Evolutionary conservation across 2,329 filamentous ascomycete genomes (phyloP), one percentile per base, ranked within the genome.

Genomic region (Talaromyces marneffei): DNA sequence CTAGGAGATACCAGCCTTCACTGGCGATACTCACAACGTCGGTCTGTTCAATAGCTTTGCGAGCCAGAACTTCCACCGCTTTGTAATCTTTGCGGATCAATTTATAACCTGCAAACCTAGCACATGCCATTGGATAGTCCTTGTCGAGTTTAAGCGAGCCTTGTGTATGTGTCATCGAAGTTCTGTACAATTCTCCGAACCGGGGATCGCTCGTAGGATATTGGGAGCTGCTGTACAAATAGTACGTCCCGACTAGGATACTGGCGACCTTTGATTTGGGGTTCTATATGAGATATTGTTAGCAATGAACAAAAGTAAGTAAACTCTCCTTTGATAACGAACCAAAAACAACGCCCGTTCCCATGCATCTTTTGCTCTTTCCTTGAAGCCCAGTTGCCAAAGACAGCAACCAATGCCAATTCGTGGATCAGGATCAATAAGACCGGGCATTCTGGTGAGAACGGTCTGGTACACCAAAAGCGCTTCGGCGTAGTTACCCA

Each of bases 401-500:
- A 97, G 88, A 79, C 94, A 99, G 75, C 91, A 94, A 50, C 94
- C 94, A 70, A 99, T 93, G 60, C 94, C 94, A 67, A 99, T 93
- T 68, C 95, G 86, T 67, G 94, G 95, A 74, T 99, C 94, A 0
- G 94, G 94, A 70, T 99, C 94, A 44, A 89, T 85, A 70, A 97
- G 82, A 66, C 91, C 87, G 1, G 94, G 94, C 80, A 92, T 92
- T 75, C 89, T 92, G 68, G 87, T 82, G 56, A 99, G 79, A 16
- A 92, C 91, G 63, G 91, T 89, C 77, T 99, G 94, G 72, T 97
- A 99, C 25, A 85, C 82, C 63, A 89, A 83, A 57, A 97, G 77
- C 14, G 95, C 89, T 58, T 97, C 92, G 0, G 87, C 82, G 70
- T 90, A 96, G 74, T 91, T 92, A 61, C 89, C 90, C 69, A 96